Evolutionary conservation across 78 protist species (phyloP).

Genomic region (Dictyostelium firmibasis): DNA sequence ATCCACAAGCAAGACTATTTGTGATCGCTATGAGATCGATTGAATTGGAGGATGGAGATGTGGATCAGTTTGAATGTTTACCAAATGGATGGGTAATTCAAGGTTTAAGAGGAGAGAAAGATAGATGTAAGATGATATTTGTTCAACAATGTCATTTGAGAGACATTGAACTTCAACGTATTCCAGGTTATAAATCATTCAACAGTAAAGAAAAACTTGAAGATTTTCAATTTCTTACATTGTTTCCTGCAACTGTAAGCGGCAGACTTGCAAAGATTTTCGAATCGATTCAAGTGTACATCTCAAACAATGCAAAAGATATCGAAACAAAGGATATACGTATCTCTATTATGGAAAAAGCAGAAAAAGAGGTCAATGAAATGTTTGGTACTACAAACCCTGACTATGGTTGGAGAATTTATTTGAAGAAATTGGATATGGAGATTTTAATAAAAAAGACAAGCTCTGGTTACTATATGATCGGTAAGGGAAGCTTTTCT

Average conservation of each 20-base stretch:
- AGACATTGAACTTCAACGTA: constrained; percentile 51
- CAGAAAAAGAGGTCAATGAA: constrained; percentile 47
- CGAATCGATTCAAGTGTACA: neutral
- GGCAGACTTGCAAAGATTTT: constrained; percentile 53
- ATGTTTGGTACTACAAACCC: constrained; percentile 49
- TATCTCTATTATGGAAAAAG: constrained; percentile 42
- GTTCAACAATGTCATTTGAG: constrained; percentile 63
- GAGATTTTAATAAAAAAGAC: constrained; percentile 12
- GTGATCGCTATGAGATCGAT: constrained; percentile 70
- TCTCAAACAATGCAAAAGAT: neutral
- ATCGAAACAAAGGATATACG: constrained; percentile 17
- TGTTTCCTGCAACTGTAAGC: constrained; percentile 52
- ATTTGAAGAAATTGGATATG: constrained; percentile 48
- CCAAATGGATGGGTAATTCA: constrained; percentile 77
- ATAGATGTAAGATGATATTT: constrained; percentile 46
- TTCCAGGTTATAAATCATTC: constrained; percentile 21
- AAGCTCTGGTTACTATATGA: constrained; percentile 7
- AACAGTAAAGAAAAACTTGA: neutral
- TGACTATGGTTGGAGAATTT: constrained; percentile 42
- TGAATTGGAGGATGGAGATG: constrained; percentile 33
- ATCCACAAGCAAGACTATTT: constrained; percentile 27
- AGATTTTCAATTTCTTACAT: constrained; percentile 40
- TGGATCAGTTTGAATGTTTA: constrained; percentile 19
- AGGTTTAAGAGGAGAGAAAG: constrained; percentile 25
- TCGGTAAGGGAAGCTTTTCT: constrained; percentile 69